These are phyloP conservation scores for Pinguiococcus pyrenoidosus DNA, from an alignment of 108 stramenopile species.

Conservation along the genomic window DNA sequence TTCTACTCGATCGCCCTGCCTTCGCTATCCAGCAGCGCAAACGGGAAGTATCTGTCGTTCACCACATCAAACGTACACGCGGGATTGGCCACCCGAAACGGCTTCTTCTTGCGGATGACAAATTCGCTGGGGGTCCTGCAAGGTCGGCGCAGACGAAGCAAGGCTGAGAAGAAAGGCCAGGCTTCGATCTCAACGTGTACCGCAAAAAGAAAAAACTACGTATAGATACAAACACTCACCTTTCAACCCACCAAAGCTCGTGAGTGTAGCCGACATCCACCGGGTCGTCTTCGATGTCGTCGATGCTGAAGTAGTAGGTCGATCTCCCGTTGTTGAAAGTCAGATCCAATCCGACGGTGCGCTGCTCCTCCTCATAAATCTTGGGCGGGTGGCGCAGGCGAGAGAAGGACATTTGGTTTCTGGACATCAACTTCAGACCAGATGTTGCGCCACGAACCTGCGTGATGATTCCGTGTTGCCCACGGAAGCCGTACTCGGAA, in stretches of 20 bases:
- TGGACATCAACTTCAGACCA: no score
- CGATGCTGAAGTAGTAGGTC: slow-evolving; percentile 36
- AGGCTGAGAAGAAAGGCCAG: background rate
- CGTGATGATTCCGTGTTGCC: slow-evolving; percentile 3
- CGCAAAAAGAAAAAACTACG: no score
- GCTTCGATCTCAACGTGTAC: no score
- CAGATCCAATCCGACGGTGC: no score
- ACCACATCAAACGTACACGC: slow-evolving; percentile 56
- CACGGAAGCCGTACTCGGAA: slow-evolving; percentile 1
- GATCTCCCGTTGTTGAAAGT: slow-evolving; percentile 56
- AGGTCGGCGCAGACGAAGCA: background rate
- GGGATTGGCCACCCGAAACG: slow-evolving; percentile 47
- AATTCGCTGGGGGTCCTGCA: slow-evolving; percentile 42
- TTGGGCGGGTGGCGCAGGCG: no score
- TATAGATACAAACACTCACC: background rate
- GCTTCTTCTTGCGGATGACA: slow-evolving; percentile 50
- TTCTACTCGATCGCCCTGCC: slow-evolving; percentile 18
- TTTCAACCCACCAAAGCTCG: slow-evolving; percentile 51
- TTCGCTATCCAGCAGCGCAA: slow-evolving; percentile 31
- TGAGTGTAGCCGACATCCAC: slow-evolving; percentile 41
- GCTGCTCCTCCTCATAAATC: no score
- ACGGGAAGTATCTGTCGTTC: slow-evolving; percentile 56
- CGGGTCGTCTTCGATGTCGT: slow-evolving; percentile 44
- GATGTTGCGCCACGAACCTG: background rate
- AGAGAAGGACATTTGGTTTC: no score